Conservation (phyloP, 495 filamentous ascomycete species). For the Jackrogersella multiformis region DNA sequence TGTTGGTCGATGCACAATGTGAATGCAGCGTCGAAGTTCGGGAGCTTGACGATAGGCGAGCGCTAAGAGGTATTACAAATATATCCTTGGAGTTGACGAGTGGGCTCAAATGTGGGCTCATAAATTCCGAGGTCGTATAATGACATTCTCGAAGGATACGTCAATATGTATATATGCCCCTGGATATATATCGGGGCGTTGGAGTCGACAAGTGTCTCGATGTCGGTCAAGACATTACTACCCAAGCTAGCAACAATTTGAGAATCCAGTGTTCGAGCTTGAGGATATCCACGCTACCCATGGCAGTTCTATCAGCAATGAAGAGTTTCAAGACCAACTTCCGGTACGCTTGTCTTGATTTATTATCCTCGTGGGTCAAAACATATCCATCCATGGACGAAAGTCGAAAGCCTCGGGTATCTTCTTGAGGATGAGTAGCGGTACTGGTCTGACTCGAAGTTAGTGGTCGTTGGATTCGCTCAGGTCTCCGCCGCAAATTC, state of each 20-base stretch:
- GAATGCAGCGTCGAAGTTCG: constrained; percentile 3
- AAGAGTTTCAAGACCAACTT: constrained; percentile 48
- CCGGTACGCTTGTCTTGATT: constrained; percentile 40
- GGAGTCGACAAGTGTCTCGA: not conserved
- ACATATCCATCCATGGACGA: constrained; percentile 57
- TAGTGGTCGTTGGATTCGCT: constrained; percentile 47
- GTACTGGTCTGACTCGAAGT: constrained; percentile 37
- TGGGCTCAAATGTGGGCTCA: not conserved
- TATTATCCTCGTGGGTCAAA: constrained; percentile 41
- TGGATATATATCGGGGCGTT: not conserved
- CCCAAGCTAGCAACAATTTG: constrained; percentile 45
- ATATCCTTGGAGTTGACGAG: not conserved
- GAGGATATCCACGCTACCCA: constrained; percentile 44
- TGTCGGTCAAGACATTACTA: constrained; percentile 8
- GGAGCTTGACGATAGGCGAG: not conserved
- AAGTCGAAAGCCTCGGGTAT: constrained; percentile 51
- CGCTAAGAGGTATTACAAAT: constrained; percentile 12
- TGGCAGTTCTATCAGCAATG: constrained; percentile 48
- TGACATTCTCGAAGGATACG: not conserved
- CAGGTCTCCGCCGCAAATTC: constrained; percentile 49
- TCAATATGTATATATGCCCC: not conserved
- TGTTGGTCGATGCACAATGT: not conserved
- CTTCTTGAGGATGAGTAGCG: constrained; percentile 27
- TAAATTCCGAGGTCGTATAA: not conserved
- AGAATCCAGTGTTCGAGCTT: constrained; percentile 40